Conservation (phyloP, 495 filamentous ascomycete genomes). For the Paragyromitra xinjiangensis region DNA sequence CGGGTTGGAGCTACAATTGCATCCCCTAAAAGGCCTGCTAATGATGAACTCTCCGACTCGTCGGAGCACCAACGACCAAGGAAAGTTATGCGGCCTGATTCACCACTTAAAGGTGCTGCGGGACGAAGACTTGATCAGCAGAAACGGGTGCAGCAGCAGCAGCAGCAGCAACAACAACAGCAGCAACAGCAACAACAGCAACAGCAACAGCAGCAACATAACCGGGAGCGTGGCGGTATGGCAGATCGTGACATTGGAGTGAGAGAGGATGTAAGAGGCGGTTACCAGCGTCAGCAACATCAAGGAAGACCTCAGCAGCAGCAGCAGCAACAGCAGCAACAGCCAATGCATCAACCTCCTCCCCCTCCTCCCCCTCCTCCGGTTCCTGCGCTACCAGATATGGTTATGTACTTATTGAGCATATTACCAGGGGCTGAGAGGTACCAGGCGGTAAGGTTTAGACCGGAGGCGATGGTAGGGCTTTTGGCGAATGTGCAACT, state of each 20-base stretch:
- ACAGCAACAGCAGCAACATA: slow-evolving; percentile 57
- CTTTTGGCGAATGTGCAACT: slow-evolving; percentile 74
- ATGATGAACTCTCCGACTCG: slow-evolving; percentile 53
- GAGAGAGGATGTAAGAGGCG: slow-evolving; percentile 29
- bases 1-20: slow-evolving; percentile 40
- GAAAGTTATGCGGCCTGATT: slow-evolving; percentile 82
- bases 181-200: slow-evolving; percentile 15
- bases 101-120: slow-evolving; percentile 85
- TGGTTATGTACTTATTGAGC: slow-evolving; percentile 81
- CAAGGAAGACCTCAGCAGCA: slow-evolving; percentile 46
- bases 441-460: slow-evolving; percentile 74
- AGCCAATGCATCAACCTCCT: slow-evolving; percentile 43
- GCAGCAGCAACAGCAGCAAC: slow-evolving; percentile 33
- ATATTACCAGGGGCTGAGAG: slow-evolving; percentile 79
- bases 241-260: slow-evolving; percentile 36
- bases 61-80: slow-evolving; percentile 69
- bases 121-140: slow-evolving; percentile 83
- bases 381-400: slow-evolving; percentile 72
- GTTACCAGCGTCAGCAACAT: slow-evolving; percentile 45
- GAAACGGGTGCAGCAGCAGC: slow-evolving; percentile 66
- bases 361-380: slow-evolving; percentile 56
- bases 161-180: slow-evolving; percentile 20
- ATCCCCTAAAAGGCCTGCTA: slow-evolving; percentile 50
- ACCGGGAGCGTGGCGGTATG: slow-evolving; percentile 57
- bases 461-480: slow-evolving; percentile 74